Evolutionary conservation across 106 monocot genomes (phyloP).

Genomic region (Phalaenopsis aphrodite): DNA sequence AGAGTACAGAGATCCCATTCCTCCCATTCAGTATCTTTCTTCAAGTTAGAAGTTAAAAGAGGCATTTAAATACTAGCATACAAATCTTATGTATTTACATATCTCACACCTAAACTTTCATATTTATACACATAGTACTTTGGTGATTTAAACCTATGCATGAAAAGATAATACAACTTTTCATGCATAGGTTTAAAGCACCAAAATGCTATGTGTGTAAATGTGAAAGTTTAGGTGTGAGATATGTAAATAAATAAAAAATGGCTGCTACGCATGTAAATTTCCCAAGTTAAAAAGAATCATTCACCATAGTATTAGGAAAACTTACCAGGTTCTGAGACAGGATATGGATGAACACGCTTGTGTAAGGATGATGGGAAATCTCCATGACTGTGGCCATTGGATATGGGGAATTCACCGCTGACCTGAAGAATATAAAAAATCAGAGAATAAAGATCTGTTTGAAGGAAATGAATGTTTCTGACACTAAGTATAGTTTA

Average conservation of each 20-base stretch:
- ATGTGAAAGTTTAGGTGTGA: no score
- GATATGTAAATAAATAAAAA: no score
- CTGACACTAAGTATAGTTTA: not conserved
- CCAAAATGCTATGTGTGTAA: no score
- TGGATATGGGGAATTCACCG: constrained; percentile 64
- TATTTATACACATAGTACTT: no score
- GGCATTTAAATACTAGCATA: no score
- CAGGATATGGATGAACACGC: constrained; percentile 78
- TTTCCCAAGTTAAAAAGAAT: not conserved
- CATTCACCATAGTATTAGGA: not conserved
- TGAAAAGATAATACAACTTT: no score
- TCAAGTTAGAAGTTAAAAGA: not conserved
- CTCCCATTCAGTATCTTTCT: not conserved
- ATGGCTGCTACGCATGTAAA: no score
- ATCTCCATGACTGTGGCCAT: constrained; percentile 45
- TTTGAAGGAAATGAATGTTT: not conserved
- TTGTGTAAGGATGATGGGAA: constrained; percentile 60
- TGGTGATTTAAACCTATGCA: no score
- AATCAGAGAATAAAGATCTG: not conserved
- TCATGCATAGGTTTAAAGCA: no score
- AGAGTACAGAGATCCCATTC: not conserved
- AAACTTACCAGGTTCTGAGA: constrained; percentile 58
- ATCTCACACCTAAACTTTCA: no score
- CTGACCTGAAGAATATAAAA: constrained; percentile 52
- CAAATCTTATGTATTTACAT: no score